Percentiles rank a stretch among this genome's conserved stretches.
phyloP scores from a whole-genome alignment of 1,139 yeast species.

The Cylindricascospora bacillispora region DNA sequence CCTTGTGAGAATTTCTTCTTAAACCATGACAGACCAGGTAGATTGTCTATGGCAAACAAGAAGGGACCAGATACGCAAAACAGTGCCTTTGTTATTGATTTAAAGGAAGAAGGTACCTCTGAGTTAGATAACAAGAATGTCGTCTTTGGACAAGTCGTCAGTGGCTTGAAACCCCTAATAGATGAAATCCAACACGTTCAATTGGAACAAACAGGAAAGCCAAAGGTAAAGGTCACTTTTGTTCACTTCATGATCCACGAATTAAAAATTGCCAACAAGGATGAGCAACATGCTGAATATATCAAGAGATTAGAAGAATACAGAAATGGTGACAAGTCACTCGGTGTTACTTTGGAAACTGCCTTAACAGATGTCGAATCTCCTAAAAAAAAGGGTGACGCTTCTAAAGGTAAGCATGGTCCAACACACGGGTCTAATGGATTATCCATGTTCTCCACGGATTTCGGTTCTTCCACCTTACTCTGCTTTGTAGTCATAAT shows the following conservation, averaged over 20 bases:
- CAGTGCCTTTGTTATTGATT: slow-evolving; percentile 59
- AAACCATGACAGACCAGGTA: slow-evolving; percentile 54
- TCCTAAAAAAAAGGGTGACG: too few species aligned
- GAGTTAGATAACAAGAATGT: slow-evolving; percentile 64
- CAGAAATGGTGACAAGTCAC: slow-evolving; percentile 10
- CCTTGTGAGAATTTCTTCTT: slow-evolving; percentile 56
- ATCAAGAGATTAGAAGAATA: slow-evolving; percentile 10
- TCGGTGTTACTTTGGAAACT: slow-evolving; percentile 13
- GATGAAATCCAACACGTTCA: slow-evolving; percentile 39
- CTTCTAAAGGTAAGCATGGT: not conserved
- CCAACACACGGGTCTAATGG: too few species aligned
- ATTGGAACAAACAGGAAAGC: slow-evolving; percentile 28
- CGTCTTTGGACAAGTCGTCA: slow-evolving; percentile 62
- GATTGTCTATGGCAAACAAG: slow-evolving; percentile 65
- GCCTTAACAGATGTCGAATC: slow-evolving; percentile 4
- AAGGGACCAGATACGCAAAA: slow-evolving; percentile 70
- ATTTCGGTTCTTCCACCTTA: too few species aligned
- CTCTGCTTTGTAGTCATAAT: too few species aligned
- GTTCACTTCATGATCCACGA: slow-evolving; percentile 14
- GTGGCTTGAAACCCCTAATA: slow-evolving; percentile 46
- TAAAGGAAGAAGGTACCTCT: slow-evolving; percentile 42
- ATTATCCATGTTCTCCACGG: too few species aligned
- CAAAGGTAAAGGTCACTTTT: slow-evolving; percentile 35
- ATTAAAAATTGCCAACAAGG: slow-evolving; percentile 7
- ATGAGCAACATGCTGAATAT: slow-evolving; percentile 12